Base-by-base conservation (phyloP, 2,329 filamentous ascomycete genomes). In the Aspergillus tanneri region DNA sequence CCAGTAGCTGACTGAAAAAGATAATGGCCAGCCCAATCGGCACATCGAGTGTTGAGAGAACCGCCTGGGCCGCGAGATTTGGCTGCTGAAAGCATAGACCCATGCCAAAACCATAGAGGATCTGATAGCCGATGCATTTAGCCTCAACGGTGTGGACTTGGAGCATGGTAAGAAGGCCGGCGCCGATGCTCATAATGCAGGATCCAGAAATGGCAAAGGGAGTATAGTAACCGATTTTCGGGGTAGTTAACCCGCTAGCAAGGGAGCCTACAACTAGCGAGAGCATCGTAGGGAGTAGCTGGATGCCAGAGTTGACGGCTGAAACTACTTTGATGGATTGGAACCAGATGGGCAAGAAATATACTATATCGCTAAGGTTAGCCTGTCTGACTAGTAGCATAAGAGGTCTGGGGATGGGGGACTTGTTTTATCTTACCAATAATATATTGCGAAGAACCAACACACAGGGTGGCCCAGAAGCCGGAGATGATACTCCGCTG, bases 331-430 rank as follows among this genome's bases (percentile, higher is more conserved):
- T 69, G 59, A 71, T 63, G 3, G 67, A 65, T 38, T 71, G 68
- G 51, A 71, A 71, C 66, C 67, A 72, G 25, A 71, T 62, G 0
- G 76, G 76, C 2, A 78, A 63, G 30, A 36, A 46, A 25, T 46
- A 50, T 7, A 30, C 25, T 42, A 18, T n/a, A n/a, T n/a, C 10
- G 36, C 28, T 48, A 39, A 59, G 14, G n/a, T 45, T 16, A 32
- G 12, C 16, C 14, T 30, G 16, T 9, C 6, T 39, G 25, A 11
- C 10, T n/a, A 37, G 18, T 37, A 37, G 34, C 12, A 37, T 18
- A 5, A 4, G 18, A 7, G 18, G 11, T n/a, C 12, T 28, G 25
- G 25, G 25, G 18, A 6, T 2, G 4, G n/a, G 34, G 18, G 5
- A 21, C n/a, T n/a, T n/a, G n/a, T n/a, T n/a, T n/a, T n/a, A 18